Conservation (phyloP, 2,329 filamentous ascomycete species). For the Aspergillus sp. region DNA sequence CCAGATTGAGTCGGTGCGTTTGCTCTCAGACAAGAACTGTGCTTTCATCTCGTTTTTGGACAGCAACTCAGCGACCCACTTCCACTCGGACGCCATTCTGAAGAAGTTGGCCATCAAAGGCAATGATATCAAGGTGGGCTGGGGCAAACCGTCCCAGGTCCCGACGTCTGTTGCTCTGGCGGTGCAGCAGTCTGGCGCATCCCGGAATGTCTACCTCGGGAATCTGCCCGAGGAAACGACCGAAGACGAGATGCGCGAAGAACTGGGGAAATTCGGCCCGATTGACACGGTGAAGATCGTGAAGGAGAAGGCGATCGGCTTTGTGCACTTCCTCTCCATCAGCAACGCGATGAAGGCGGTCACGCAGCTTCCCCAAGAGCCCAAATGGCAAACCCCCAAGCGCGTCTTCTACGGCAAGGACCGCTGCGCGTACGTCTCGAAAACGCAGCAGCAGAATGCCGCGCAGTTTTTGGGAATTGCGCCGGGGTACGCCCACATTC, state of each 20-base stretch:
- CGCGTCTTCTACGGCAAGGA: constrained; percentile 99
- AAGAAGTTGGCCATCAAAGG: constrained; percentile 98
- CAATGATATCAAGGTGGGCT: constrained; percentile 98
- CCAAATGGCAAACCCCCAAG: constrained; percentile 91
- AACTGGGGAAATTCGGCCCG: constrained; percentile 88
- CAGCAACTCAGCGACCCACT: constrained; percentile 93
- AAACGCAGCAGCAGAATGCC: constrained; percentile 98
- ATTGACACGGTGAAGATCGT: constrained; percentile 98
- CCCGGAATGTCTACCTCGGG: constrained; percentile 91
- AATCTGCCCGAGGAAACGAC: constrained; percentile 83
- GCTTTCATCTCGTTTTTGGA: constrained; percentile 99
- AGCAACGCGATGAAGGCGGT: constrained; percentile 98
- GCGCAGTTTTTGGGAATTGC: constrained; percentile 97
- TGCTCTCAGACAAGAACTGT: constrained; percentile 98
- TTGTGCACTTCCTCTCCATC: constrained; percentile 95
- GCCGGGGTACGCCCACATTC: constrained; percentile 88
- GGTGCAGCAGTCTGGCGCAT: constrained; percentile 94
- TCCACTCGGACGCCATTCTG: constrained; percentile 98
- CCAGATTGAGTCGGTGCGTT: constrained; percentile 95
- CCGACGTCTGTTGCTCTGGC: constrained; percentile 95
- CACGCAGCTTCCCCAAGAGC: constrained; percentile 86
- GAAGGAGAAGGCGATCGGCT: constrained; percentile 93
- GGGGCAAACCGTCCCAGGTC: constrained; percentile 97
- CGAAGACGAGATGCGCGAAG: constrained; percentile 88
- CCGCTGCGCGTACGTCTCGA: constrained; percentile 94